Base-by-base conservation (phyloP, 108 stramenopile species). In the Seminavis robusta region DNA sequence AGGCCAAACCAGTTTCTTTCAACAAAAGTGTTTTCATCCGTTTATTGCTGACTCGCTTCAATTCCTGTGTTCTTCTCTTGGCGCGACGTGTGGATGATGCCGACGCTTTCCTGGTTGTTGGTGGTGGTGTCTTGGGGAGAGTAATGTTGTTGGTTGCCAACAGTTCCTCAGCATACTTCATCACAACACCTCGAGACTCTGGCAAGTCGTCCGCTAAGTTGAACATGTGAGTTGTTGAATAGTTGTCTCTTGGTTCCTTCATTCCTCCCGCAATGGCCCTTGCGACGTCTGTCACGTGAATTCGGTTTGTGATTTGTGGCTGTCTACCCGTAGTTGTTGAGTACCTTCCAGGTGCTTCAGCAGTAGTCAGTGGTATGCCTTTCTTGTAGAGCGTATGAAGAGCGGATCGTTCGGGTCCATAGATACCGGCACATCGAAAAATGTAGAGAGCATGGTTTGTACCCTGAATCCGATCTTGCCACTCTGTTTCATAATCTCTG, bases 401-500 rank as follows among this genome's bases (percentile, higher is more conserved):
- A 4, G 86, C 83, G n/a, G 83, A 84, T 31, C 72, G 64, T 8
- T 55, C 47, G 8, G 69, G 37, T 48, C 83, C 89, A 52, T 86
- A 86, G n/a, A 86, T 70, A 0, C 89, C 88, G 4, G 75, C 80
- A 66, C 84, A 83, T 33, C 88, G 79, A 78, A 90, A 90, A 17
- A 81, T 64, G 42, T 57, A 31, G 33, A 82, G 8, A 19, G 32
- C 17, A 4, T 3, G 9, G 3, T 21, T 21, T 3, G 41, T 21
- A 9, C 41, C n/a, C 47, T 5, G 47, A 21, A 47, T 27, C 41
- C 33, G 21, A 44, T 19, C 47, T 55, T 43, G 26, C 57, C 63
- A 52, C 16, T 51, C 44, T 51, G 76, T 39, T 73, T 69, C 65
- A 31, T 56, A 7, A 33, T 59, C 13, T 36, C 39, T 42, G 40